Conservation (phyloP, 2,329 filamentous ascomycete genomes). For the Microthyrium microscopicum region DNA sequence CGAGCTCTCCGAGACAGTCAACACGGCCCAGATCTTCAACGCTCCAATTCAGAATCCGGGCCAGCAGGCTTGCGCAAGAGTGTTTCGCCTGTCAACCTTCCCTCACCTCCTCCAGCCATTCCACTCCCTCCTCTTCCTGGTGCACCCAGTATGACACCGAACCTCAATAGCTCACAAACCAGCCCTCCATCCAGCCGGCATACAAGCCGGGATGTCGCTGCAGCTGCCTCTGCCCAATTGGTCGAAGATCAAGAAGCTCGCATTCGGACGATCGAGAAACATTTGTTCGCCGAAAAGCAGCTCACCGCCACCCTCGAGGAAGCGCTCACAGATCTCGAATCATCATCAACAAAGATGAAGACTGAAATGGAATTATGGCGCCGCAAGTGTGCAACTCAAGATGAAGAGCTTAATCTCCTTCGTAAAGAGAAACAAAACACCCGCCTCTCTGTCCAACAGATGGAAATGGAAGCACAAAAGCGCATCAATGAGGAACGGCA, state of each 20-base stretch:
- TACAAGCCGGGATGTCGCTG: constrained; percentile 63
- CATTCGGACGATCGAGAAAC: constrained; percentile 91
- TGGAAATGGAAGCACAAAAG: constrained; percentile 89
- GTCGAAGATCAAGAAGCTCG: constrained; percentile 91
- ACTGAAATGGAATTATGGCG: constrained; percentile 79
- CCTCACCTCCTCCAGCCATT: constrained; percentile 86
- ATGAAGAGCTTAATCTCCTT: constrained; percentile 50
- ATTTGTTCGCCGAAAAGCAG: constrained; percentile 88
- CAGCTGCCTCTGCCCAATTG: constrained; percentile 65
- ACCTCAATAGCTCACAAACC: no score
- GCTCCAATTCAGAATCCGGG: constrained; percentile 41
- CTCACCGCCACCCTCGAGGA: constrained; percentile 91
- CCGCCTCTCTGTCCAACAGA: constrained; percentile 60
- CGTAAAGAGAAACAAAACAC: constrained; percentile 42
- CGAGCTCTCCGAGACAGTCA: constrained; percentile 56
- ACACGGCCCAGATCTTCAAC: constrained; percentile 26
- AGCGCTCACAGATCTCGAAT: constrained; percentile 83
- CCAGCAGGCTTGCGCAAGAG: constrained; percentile 70
- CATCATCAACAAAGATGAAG: constrained; percentile 82
- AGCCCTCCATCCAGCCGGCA: constrained; percentile 49
- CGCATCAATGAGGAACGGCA: constrained; percentile 79
- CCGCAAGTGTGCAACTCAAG: constrained; percentile 63
- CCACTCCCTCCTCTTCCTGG: constrained; percentile 80
- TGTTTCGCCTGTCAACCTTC: constrained; percentile 63
- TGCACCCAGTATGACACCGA: constrained; percentile 33